Evolutionary conservation across 1,139 yeast species (phyloP).

Genomic region (Suhomyces panamericanus): DNA sequence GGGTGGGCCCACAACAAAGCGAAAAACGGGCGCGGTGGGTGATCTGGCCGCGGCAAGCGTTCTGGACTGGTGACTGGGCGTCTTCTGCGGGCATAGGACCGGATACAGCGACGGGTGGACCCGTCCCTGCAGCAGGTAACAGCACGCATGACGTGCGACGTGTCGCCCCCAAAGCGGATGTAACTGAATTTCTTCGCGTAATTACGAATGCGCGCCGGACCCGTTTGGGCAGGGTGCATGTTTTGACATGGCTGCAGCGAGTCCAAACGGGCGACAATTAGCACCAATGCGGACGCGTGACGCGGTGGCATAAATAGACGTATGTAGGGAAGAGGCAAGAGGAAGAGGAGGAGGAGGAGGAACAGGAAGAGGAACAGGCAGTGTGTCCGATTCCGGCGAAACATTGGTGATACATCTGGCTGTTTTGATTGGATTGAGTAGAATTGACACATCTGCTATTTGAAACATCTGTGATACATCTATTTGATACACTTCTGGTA

Average conservation of each 20-base stretch:
- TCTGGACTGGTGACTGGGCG: neutral
- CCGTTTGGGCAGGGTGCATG: neutral
- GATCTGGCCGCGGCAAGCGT: neutral
- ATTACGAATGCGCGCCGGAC: slow-evolving; percentile 1
- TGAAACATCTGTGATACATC: too few species aligned
- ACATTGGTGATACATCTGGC: too few species aligned
- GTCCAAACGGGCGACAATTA: neutral
- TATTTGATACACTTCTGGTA: too few species aligned
- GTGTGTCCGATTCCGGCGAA: too few species aligned
- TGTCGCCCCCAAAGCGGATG: neutral
- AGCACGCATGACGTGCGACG: neutral
- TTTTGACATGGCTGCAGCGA: slow-evolving; percentile 1
- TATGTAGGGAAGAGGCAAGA: neutral
- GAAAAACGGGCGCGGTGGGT: too few species aligned
- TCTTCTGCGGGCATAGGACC: neutral
- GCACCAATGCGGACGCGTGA: neutral
- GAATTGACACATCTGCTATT: too few species aligned
- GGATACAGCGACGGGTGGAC: too few species aligned
- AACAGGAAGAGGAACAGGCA: too few species aligned
- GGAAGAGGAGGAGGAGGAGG: neutral
- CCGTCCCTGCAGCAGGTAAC: neutral
- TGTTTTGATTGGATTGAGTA: too few species aligned
- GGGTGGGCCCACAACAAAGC: neutral
- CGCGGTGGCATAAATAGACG: neutral
- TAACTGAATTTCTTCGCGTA: slow-evolving; percentile 2